Base-by-base conservation (phyloP, 805 yeast species). In the Yarrowia divulgata region DNA sequence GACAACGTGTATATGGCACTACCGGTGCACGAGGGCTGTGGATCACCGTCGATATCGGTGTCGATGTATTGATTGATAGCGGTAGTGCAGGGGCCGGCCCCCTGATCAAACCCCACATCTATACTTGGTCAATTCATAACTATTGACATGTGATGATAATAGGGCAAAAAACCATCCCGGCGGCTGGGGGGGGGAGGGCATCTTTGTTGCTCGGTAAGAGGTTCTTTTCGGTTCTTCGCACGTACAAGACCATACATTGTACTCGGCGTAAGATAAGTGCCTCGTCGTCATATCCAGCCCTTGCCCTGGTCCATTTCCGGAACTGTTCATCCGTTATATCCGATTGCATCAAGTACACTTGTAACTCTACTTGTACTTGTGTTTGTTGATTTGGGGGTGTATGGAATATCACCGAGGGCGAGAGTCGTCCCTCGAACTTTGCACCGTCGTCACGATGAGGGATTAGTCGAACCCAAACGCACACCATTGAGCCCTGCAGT, bases 161-260 rank as follows among this genome's bases (percentile, higher is more conserved):
- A 49, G 55, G 14, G 13, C 18, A 29, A 23, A 23, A 23, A 23
- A 23, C 29, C 29, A 23, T 23, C 29, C 29, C 29, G 29, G 29
- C 4, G 29, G 29, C 29, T 4, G 29, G 29, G n/a, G n/a, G n/a
- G n/a, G n/a, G n/a, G n/a, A n/a, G n/a, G 29, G 10, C 46, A 46
- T 46, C 50, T 46, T 49, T 16, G 57, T 52, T 52, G 57, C 57
- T 52, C 57, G 57, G 29, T 52, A 34, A 34, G 35, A 6, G 42
- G 40, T 18, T 10, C 29, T 52, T 13, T 23, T 39, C 14, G 14
- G 40, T 39, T 55, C 16, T 23, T 23, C 29, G 29, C 29, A 23
- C 3, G 29, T 23, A 23, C 29, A 23, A 23, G 2, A 23, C 3
- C 1, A 9, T 23, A 23, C 29, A 23, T 23, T 23, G 10, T 13